Evolutionary conservation across 2,329 filamentous ascomycete species (phyloP), one percentile per base, ranked within the genome.

Genomic region (Plectosphaerella sp.): DNA sequence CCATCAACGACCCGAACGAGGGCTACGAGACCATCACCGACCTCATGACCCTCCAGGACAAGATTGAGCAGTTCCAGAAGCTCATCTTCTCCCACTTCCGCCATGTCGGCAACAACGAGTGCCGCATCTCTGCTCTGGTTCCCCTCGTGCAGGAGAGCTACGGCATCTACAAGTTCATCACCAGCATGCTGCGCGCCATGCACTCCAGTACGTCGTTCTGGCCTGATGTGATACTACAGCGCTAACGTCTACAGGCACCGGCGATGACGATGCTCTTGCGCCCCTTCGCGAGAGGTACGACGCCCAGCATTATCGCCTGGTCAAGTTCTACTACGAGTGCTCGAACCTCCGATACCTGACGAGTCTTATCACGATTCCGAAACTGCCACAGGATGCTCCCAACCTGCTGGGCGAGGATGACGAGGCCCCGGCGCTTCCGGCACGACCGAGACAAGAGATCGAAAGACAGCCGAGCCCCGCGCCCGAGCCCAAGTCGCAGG

Each of bases 251-350:
- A 39, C 53, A 88, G 88, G 91, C 46, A 94, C 94, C 12, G 93
- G 94, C 52, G 94, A 99, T 62, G 89, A 95, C 57, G 94, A 97
- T 54, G 93, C 91, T 7, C 79, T 99, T 46, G 87, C 92, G 58
- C 94, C 93, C 1, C 82, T 99, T 7, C 87, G 93, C 52, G 83
- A 87, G 56, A 82, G 93, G 63, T 99, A 97, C 68, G 88, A 97
- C 68, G 91, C 94, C 14, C 94, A 97, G 65, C 94, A 99, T 70
- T 93, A 97, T 75, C 89, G 94, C 16, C 82, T 99, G 15, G 89
- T 96, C 66, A 94, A 95, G 65, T 99, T 97, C 73, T 99, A 99
- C 74, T 97, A 97, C 71, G 94, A 99, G 72, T 99, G 94, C 72
- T 97, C 94, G 11, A 99, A 97, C 69, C 79, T 99, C 51, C 88